Percentiles rank a stretch among this genome's conserved stretches.
Conservation (phyloP, 1,284 basidiomycete species). For the Rugosomyces carneus region DNA sequence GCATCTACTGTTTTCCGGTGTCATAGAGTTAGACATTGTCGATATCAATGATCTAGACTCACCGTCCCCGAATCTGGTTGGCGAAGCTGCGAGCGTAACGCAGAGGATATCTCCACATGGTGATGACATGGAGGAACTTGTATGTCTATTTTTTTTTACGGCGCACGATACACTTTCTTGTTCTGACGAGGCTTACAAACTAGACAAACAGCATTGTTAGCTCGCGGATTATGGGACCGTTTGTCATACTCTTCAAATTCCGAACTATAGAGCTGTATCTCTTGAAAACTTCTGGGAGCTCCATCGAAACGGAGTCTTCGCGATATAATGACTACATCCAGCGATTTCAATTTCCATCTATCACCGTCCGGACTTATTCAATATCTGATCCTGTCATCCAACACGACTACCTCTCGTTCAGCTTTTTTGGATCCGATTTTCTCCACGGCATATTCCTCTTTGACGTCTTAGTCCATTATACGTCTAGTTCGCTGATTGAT, state of each 20-base stretch:
- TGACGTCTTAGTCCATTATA: constrained; percentile 25
- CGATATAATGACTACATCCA: constrained; percentile 19
- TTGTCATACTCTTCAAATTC: constrained; percentile 43
- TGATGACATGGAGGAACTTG: constrained; percentile 21
- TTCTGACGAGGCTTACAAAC: neutral
- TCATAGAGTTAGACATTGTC: constrained; percentile 26
- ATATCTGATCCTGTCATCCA: constrained; percentile 27
- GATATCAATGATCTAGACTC: constrained; percentile 5
- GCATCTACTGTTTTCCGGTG: constrained; percentile 19
- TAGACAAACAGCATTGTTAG: constrained; percentile 49
- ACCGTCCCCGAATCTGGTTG: constrained; percentile 4
- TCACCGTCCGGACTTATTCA: constrained; percentile 38
- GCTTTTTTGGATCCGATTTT: constrained; percentile 45
- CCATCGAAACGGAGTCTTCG: neutral
- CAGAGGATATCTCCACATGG: constrained; percentile 17
- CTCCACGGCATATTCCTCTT: constrained; percentile 49
- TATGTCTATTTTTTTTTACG: constrained; percentile 23
- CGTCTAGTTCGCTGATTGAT: neutral
- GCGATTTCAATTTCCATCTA: constrained; percentile 26
- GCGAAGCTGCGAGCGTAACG: constrained; percentile 1
- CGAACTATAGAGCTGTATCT: constrained; percentile 46
- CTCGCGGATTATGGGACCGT: constrained; percentile 39
- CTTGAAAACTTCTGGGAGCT: constrained; percentile 9
- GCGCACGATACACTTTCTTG: constrained; percentile 10
- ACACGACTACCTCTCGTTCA: constrained; percentile 20